Base-by-base conservation (phyloP, 768 basidiomycete genomes). In the Hydnum rufescens region DNA sequence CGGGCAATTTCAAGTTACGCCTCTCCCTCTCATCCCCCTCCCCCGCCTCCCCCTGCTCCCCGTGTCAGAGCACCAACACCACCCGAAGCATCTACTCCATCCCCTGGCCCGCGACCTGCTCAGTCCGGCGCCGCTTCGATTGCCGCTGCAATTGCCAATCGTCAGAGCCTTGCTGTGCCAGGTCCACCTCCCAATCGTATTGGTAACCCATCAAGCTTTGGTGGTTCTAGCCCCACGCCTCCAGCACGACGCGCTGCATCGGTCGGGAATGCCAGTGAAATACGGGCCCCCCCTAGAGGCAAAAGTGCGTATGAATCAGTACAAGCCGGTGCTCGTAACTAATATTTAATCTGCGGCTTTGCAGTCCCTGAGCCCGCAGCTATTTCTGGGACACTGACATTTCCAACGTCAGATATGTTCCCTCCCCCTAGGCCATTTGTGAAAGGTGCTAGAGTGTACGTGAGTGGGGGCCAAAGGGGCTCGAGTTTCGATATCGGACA, bases 291-390 rank as follows among this genome's bases (percentile, higher is more conserved):
- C n/a, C n/a, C n/a, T n/a, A n/a, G n/a, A n/a, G n/a, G 13, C 36
- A 39, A 39, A 22, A 39, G 36, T 39, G 36, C 13, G 36, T 39
- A 13, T 39, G 36, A n/a, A n/a, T n/a, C 36, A 39, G 36, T 39
- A 39, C 13, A 39, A 13, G 22, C 36, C 36, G 22, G 13, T 39
- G 22, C 36, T 39, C 36, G 13, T 13, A 39, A 22, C 36, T 39
- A 39, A 39, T 39, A 13, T 13, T 22, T 39, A 13, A 22, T 39
- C 36, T 28, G 26, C 8, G 26, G 13, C 44, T 47, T 8, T 8
- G 19, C 19, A 47, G 44, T 47, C 26, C 44, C 44, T 47, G 44
- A 47, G 44, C 44, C 44, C 26, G 44, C 44, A 26, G 44, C 44
- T 47, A 8, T 13, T 13, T 47, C 44, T 13, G 44, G 44, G 8